Base-by-base conservation (phyloP, 768 basidiomycete genomes). In the Podaxis pistillaris region DNA sequence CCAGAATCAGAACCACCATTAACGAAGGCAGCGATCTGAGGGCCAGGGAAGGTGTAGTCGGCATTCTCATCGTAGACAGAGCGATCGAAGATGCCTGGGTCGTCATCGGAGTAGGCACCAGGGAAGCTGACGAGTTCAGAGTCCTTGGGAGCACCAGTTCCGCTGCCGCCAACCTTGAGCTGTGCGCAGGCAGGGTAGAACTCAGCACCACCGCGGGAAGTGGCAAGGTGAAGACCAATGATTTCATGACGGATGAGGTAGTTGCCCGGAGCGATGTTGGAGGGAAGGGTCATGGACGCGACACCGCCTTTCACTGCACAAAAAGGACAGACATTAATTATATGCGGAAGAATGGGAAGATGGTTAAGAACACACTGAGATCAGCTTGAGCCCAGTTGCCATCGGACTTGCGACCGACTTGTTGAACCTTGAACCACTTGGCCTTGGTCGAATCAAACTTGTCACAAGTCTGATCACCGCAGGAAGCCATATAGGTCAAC, bases 161-260 rank as follows among this genome's bases (percentile, higher is more conserved):
- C 80, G 56, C 75, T 80, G 11, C 90, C 89, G 1, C 79, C 74
- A 40, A 93, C 72, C 41, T 70, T 74, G 64, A 89, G 70, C 73
- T 87, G 82, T 2, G 82, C 78, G 72, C 91, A 94, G 28, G 84
- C 83, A 0, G 89, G 86, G 71, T 94, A 94, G 74, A 92, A 93
- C 74, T 94, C 91, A 0, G 89, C 91, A 19, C 88, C 89, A 4
- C 86, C 85, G 17, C 69, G 9, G 1, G 68, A 65, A n/a, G 69
- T 78, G 5, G 81, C 90, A 51, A 86, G 79, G 68, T 93, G 91
- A 13, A 93, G 83, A 9, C 88, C 87, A 71, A 93, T 87, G 72
- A 93, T 88, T 71, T 93, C 91, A 71, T 91, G 86, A 1, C 91
- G 88, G 69, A 92, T 72, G 63, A 93, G 77, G 72, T 93, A 93